Evolutionary conservation across 305 asterid genomes (phyloP), one percentile per base, ranked within the genome.

Genomic region (Rubia peregrina): DNA sequence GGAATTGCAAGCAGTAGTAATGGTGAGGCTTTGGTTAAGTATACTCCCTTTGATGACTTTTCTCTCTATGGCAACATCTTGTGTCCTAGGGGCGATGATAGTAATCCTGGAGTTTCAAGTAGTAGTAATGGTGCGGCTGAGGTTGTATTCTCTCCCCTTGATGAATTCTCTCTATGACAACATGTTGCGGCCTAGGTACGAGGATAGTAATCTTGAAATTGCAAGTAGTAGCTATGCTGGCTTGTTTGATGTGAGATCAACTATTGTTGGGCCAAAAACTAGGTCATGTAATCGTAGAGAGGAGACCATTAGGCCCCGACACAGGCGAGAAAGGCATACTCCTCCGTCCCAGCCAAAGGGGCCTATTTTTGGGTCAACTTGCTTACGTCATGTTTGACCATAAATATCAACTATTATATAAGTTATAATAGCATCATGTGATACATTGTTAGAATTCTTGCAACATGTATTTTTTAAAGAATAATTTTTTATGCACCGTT

Each of bases 81-180:
- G 10, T 53, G 59, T 53, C 59, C 59, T 53, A 53, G 59, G 24
- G 59, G n/a, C 4, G 59, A 53, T 4, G n/a, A 53, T n/a, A 53
- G 9, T n/a, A n/a, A n/a, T 53, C 24, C 22, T 53, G 24, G 59
- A 53, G 19, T 7, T 53, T 10, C 59, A 53, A 53, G 59, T 17
- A 53, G 59, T n/a, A 22, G 19, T 0, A 53, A 53, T 53, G 59
- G 56, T 0, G 56, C 9, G 6, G 56, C 16, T n/a, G 72, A 69
- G 26, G 6, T 76, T 65, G 51, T 80, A 5, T 73, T 81, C 55
- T 76, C 89, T 40, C 75, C 78, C 51, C 73, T 76, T 38, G 73
- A 48, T 69, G 70, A 77, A 56, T 67, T 13, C 78, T 7, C 40
- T n/a, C 59, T 17, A 48, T 13, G 55, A 17, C n/a, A 16, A 5